phyloP scores from a whole-genome alignment of 2,329 filamentous ascomycete species.

The Pseudogymnoascus sp. region DNA sequence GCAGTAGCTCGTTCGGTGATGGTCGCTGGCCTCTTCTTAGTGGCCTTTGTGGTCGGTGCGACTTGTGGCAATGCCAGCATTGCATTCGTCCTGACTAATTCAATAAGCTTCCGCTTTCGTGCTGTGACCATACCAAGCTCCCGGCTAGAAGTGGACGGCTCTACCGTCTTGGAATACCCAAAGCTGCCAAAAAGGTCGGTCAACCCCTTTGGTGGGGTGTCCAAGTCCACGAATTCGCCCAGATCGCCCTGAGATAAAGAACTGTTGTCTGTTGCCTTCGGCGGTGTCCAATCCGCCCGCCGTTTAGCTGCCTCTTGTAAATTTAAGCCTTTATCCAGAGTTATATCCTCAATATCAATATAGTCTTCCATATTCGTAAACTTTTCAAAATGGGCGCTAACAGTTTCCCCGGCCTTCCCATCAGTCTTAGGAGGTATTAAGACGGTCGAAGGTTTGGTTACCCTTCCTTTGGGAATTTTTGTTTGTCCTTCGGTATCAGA shows the following conservation, averaged over 20 bases:
- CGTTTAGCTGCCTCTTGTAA: conserved; percentile 42
- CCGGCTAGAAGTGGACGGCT: conserved; percentile 12
- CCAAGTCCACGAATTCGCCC: neutral
- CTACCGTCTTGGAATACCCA: conserved; percentile 28
- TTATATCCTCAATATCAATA: conserved; percentile 4
- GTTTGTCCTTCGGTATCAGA: conserved; percentile 23
- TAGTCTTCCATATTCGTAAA: conserved; percentile 6
- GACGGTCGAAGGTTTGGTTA: conserved; percentile 27
- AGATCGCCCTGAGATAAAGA: neutral
- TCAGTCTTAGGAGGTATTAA: conserved; percentile 14
- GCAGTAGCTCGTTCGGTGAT: conserved; percentile 73
- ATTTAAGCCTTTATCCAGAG: conserved; percentile 12
- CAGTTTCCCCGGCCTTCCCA: conserved; percentile 23
- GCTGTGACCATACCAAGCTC: conserved; percentile 22
- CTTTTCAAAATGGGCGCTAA: conserved; percentile 30
- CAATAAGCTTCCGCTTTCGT: conserved; percentile 49
- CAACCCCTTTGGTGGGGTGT: neutral
- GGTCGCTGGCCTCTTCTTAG: conserved; percentile 64
- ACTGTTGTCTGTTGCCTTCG: conserved; percentile 34
- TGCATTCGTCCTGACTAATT: conserved; percentile 36
- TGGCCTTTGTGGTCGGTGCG: conserved; percentile 41
- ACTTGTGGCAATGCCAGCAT: conserved; percentile 24
- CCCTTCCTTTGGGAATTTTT: conserved; percentile 27
- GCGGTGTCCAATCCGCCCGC: conserved; percentile 61
- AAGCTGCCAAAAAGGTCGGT: conserved; percentile 32